Evolutionary conservation across 495 filamentous ascomycete species (phyloP).

Genomic region (Penicillium alfredii): DNA sequence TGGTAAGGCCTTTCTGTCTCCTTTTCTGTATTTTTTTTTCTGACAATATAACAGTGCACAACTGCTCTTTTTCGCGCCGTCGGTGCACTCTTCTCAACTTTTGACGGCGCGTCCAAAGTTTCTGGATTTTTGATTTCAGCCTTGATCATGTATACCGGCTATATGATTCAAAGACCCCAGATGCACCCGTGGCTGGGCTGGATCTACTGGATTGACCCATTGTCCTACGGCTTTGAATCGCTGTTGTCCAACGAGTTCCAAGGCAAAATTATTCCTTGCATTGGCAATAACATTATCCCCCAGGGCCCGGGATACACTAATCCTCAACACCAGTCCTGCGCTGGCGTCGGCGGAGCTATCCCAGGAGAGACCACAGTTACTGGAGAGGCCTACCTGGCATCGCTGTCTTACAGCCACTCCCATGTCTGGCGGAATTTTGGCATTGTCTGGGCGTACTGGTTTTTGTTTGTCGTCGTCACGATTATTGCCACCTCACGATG

Average conservation of each 20-base stretch:
- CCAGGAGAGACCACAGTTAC: slow-evolving; percentile 36
- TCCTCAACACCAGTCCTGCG: slow-evolving; percentile 43
- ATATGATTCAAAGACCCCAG: slow-evolving; percentile 56
- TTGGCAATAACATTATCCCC: slow-evolving; percentile 43
- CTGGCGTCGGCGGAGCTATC: slow-evolving; percentile 43
- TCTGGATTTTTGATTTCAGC: slow-evolving; percentile 37
- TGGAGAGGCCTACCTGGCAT: slow-evolving; percentile 45
- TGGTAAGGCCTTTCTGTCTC: slow-evolving; percentile 18
- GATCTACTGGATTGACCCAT: slow-evolving; percentile 67
- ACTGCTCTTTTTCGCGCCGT: slow-evolving; percentile 49
- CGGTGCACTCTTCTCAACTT: slow-evolving; percentile 44
- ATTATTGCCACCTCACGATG: slow-evolving; percentile 34
- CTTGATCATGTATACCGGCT: slow-evolving; percentile 53
- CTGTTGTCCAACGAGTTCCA: slow-evolving; percentile 64
- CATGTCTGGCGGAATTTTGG: slow-evolving; percentile 46
- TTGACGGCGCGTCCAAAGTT: slow-evolving; percentile 51
- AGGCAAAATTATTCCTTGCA: slow-evolving; percentile 42
- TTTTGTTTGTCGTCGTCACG: slow-evolving; percentile 31
- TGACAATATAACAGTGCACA: slow-evolving; percentile 32
- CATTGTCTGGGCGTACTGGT: slow-evolving; percentile 43
- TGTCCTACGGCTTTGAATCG: slow-evolving; percentile 67
- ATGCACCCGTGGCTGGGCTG: slow-evolving; percentile 77
- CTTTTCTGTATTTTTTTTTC: neutral
- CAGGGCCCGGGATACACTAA: slow-evolving; percentile 27
- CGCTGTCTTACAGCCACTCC: slow-evolving; percentile 42